A percentile compares a stretch with the other conserved stretches of the same genome.
Conservation (phyloP, 108 stramenopile species). For the Cyclotella kingstonii region DNA sequence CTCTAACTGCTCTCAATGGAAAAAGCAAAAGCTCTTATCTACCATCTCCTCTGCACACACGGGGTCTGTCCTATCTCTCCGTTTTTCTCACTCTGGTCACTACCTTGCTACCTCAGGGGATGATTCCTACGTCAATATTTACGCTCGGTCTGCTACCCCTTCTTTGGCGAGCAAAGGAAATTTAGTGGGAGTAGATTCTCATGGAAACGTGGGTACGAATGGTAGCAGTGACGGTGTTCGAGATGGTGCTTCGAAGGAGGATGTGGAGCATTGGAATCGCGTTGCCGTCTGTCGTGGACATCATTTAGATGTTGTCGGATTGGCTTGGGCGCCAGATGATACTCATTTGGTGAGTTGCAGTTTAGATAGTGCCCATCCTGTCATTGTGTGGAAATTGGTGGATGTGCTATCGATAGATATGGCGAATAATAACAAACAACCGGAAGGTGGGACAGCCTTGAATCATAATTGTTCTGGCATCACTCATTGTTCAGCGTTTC, state of each 20-base stretch:
- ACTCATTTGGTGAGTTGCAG: slow-evolving; percentile 83
- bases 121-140: slow-evolving; percentile 80
- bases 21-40: slow-evolving; percentile 61
- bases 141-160: slow-evolving; percentile 36
- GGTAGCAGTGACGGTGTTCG: background rate
- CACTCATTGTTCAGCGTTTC: no score
- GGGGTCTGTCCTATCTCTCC: slow-evolving; percentile 76
- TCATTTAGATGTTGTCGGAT: slow-evolving; percentile 81
- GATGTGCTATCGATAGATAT: no score
- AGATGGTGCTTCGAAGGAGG: slow-evolving; percentile 3
- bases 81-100: slow-evolving; percentile 69
- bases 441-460: no score
- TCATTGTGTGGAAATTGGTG: slow-evolving; percentile 82
- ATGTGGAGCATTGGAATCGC: slow-evolving; percentile 80
- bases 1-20: no score
- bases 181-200: slow-evolving; percentile 24
- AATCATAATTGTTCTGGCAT: no score
- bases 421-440: no score
- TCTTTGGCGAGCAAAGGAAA: slow-evolving; percentile 45
- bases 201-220: background rate
- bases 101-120: slow-evolving; percentile 86
- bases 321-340: slow-evolving; percentile 92
- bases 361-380: slow-evolving; percentile 80
- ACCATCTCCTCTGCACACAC: slow-evolving; percentile 80
- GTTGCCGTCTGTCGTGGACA: slow-evolving; percentile 85